phyloP scores from a whole-genome alignment of 176 grass and related monocot species.

The Musa troglodytarum region DNA sequence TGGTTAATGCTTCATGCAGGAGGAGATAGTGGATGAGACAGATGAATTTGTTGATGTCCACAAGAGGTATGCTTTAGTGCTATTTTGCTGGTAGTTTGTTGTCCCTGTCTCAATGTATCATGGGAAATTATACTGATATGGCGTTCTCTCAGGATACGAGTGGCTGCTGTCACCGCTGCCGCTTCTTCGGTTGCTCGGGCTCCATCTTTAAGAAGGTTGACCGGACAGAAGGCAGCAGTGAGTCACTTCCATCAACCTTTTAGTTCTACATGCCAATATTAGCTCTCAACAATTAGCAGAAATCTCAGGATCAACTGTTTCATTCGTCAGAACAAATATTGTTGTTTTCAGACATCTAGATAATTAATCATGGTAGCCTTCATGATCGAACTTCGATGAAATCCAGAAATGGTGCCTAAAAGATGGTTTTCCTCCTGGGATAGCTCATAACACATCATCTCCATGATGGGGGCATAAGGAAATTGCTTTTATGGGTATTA shows the following conservation, averaged over 20 bases:
- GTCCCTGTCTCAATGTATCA: background rate
- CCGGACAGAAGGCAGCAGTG: conserved; percentile 63
- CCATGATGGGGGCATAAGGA: background rate
- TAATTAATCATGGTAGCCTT: no score
- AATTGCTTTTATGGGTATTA: background rate
- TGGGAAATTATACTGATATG: background rate
- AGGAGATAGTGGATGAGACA: conserved; percentile 98
- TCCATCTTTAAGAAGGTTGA: conserved; percentile 79
- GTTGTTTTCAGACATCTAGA: no score
- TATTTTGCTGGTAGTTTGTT: background rate
- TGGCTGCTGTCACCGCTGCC: conserved; percentile 68
- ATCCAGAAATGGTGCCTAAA: background rate
- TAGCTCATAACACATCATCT: background rate
- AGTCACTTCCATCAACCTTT: conserved; percentile 27
- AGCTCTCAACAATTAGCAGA: background rate
- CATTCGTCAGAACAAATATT: no score
- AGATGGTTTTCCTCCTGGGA: no score
- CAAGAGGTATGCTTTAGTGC: conserved; percentile 53
- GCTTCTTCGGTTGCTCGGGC: conserved; percentile 90
- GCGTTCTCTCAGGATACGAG: conserved; percentile 57
- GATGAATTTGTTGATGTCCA: conserved; percentile 99
- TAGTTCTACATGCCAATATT: background rate
- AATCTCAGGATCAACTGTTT: background rate
- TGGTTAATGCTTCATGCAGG: conserved; percentile 39
- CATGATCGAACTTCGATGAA: no score